A percentile compares a stretch with the other conserved stretches of the same genome.
Conservation (phyloP, 192 early-diverging fungal species). For the Backusella mclennaniae region DNA sequence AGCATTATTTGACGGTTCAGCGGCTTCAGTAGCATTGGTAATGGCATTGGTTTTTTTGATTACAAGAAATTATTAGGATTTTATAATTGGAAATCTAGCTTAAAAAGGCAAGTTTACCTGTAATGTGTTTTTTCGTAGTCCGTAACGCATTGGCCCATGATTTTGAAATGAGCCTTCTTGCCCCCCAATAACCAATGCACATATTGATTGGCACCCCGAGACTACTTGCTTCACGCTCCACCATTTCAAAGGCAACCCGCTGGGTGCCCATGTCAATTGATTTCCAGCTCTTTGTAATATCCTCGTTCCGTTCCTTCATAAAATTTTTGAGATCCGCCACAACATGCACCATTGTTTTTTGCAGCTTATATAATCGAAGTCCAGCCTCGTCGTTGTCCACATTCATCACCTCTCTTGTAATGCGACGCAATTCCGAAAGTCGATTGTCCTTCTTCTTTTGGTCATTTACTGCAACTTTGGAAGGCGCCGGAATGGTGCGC, state of each 20-base stretch:
- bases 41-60: not conserved
- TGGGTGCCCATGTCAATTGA: slow-evolving; percentile 7
- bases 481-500: slow-evolving; percentile 6
- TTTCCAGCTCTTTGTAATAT: slow-evolving; percentile 3
- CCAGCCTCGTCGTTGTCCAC: slow-evolving; percentile 9
- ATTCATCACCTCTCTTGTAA: slow-evolving; percentile 1
- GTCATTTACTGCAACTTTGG: not conserved
- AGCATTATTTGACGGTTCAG: no score
- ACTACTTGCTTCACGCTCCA: not conserved
- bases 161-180: not conserved
- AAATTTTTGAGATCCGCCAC: not conserved
- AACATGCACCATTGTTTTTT: slow-evolving; percentile 16
- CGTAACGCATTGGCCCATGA: slow-evolving; percentile 12
- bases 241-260: slow-evolving; percentile 13
- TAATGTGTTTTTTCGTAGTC: slow-evolving; percentile 6
- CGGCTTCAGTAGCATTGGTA: not conserved
- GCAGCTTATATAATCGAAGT: not conserved
- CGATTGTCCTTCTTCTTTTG: slow-evolving; percentile 13
- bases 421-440: not conserved
- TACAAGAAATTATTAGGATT: not conserved
- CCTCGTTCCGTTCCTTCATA: not conserved
- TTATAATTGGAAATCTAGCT: not conserved
- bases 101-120: not conserved
- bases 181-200: slow-evolving; percentile 12
- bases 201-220: slow-evolving; percentile 4